A percentile compares a stretch with the other conserved stretches of the same genome.
Evolutionary conservation across 352 stramenopile species (phyloP).

Genomic region (Plasmopara muralis): DNA sequence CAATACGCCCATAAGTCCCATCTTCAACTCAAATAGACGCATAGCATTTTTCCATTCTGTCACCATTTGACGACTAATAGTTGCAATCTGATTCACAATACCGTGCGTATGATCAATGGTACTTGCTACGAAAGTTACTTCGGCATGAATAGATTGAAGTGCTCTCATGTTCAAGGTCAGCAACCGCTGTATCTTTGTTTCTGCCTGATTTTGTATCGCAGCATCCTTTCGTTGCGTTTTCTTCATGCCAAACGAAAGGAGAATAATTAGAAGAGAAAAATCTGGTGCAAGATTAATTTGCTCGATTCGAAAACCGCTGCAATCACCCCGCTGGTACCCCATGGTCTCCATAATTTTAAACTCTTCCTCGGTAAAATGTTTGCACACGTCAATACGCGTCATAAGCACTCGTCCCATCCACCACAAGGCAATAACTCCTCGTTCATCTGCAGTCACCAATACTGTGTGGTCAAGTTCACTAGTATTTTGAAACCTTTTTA

Average conservation of each 20-base stretch:
- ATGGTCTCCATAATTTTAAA: conserved; percentile 11
- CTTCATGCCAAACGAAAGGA: conserved; percentile 18
- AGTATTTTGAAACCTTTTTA: conserved; percentile 8
- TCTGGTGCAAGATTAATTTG: conserved; percentile 28
- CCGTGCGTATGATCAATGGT: conserved; percentile 20
- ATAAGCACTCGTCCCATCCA: conserved; percentile 54
- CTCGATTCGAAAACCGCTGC: conserved; percentile 23
- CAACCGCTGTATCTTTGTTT: conserved; percentile 23
- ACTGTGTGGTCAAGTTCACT: conserved; percentile 20
- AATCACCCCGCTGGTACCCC: conserved; percentile 2
- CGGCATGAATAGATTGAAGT: conserved; percentile 25
- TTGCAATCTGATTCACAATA: conserved; percentile 28
- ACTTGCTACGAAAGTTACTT: conserved; percentile 29
- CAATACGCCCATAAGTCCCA: conserved; percentile 58
- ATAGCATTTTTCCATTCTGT: conserved; percentile 76
- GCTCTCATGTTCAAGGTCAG: conserved; percentile 32
- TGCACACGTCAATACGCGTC: conserved; percentile 33
- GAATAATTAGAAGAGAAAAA: conserved; percentile 34
- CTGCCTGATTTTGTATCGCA: neutral
- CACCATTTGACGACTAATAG: conserved; percentile 30
- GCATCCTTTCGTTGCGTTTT: neutral
- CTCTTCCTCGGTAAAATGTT: conserved; percentile 23
- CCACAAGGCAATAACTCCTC: conserved; percentile 41
- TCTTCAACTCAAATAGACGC: conserved; percentile 71
- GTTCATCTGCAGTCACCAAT: conserved; percentile 41